These are phyloP conservation scores for Mycena crocata DNA, from an alignment of 768 basidiomycete species.

Conservation along the genomic window DNA sequence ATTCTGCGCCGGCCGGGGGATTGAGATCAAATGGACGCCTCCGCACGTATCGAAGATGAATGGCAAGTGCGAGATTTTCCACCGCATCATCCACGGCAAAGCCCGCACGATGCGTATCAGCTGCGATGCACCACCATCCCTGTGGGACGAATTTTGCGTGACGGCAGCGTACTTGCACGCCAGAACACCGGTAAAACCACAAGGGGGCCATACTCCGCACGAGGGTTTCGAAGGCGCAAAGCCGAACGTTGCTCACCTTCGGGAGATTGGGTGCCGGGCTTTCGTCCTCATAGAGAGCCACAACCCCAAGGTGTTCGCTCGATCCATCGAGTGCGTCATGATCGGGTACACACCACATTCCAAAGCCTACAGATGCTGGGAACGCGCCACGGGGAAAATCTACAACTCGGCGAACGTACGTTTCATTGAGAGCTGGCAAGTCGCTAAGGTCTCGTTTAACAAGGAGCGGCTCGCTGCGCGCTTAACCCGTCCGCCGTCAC, in stretches of 20 bases:
- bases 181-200: constrained; percentile 24
- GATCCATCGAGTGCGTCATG: constrained; percentile 32
- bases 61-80: not conserved
- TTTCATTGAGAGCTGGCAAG: not conserved
- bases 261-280: constrained; percentile 36
- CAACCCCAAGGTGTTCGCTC: constrained; percentile 35
- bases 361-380: constrained; percentile 39
- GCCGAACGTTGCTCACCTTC: constrained; percentile 7
- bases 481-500: not conserved
- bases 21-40: not conserved
- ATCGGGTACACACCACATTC: constrained; percentile 29
- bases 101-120: constrained; percentile 17
- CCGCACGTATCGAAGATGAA: too few relatives aligned
- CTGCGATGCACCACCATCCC: constrained; percentile 18
- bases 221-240: constrained; percentile 31
- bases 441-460: not conserved
- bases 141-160: constrained; percentile 35
- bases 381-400: constrained; percentile 20
- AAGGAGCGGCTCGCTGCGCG: not conserved
- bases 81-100: constrained; percentile 19
- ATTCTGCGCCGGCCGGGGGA: not conserved
- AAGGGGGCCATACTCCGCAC: constrained; percentile 21
- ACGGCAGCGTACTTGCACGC: constrained; percentile 35
- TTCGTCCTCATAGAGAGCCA: constrained; percentile 25
- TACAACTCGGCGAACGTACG: not conserved